These are phyloP conservation scores for Ilyonectria destructans DNA, from an alignment of 2,329 filamentous ascomycete genomes.

Conservation along the genomic window DNA sequence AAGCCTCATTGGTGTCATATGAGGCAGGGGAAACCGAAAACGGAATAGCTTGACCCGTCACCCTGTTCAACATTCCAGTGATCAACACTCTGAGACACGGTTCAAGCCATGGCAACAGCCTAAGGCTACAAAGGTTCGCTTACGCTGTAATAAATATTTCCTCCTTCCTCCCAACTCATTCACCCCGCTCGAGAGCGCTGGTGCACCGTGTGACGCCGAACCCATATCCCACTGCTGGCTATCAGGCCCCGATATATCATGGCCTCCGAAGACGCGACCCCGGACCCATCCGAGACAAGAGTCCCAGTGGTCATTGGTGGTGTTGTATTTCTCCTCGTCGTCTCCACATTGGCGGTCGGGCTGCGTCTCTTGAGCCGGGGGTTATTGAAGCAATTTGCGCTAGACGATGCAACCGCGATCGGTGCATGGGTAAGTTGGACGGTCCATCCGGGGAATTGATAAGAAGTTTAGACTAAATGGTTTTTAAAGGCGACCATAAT, in stretches of 20 bases:
- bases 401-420: conserved; percentile 35
- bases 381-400: neutral
- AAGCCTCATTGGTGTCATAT: neutral
- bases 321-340: neutral
- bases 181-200: neutral
- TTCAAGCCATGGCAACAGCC: neutral
- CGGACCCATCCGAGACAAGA: neutral
- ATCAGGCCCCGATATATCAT: neutral
- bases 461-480: conserved; percentile 6
- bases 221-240: neutral
- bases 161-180: neutral
- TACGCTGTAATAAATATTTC: neutral
- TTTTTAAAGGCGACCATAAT: conserved; percentile 5
- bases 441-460: neutral
- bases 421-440: conserved; percentile 21
- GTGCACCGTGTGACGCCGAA: neutral
- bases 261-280: neutral
- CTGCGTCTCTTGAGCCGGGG: conserved; percentile 35
- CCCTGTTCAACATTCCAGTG: neutral
- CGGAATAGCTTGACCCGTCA: neutral
- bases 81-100: neutral
- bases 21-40: neutral
- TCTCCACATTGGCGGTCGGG: conserved; percentile 22
- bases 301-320: neutral
- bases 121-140: neutral